These are phyloP conservation scores for Solanum ossicruentum DNA, from an alignment of 257 asterid species.

Conservation along the genomic window DNA sequence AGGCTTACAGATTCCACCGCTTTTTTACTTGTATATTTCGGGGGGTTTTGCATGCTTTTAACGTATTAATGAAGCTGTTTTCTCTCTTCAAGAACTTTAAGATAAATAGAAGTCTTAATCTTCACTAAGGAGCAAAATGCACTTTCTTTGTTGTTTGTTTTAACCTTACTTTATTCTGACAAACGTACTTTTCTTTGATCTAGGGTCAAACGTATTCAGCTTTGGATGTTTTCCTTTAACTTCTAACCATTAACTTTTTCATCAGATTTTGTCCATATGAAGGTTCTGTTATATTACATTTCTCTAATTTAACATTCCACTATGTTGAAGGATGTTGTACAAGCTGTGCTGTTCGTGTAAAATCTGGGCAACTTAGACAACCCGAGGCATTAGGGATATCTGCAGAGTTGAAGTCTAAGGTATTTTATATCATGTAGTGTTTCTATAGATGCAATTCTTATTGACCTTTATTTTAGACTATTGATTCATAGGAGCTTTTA, in stretches of 20 bases:
- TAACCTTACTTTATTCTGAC: not conserved
- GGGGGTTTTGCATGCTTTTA: not conserved
- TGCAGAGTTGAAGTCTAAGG: constrained; percentile 74
- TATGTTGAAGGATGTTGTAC: constrained; percentile 79
- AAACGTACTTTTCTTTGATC: not conserved
- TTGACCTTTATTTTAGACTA: not conserved
- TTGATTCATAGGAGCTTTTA: not conserved
- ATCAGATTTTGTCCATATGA: not conserved
- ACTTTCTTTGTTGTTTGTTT: not conserved
- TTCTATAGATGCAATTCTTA: not conserved
- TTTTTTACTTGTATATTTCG: not conserved
- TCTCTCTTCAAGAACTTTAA: not conserved
- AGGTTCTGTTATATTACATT: not conserved
- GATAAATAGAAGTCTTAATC: not conserved
- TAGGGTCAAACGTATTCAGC: not conserved
- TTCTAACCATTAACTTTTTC: not conserved
- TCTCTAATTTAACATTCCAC: not conserved
- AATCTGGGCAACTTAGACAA: constrained; percentile 84
- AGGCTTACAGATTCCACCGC: not conserved
- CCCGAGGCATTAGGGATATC: constrained; percentile 96
- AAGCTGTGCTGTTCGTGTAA: constrained; percentile 91
- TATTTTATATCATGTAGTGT: not conserved
- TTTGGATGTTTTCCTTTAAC: not conserved
- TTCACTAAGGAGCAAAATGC: not conserved
- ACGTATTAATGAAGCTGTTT: not conserved